phyloP scores from a whole-genome alignment of 257 asterid genomes.

The Galeopsis tetrahit region DNA sequence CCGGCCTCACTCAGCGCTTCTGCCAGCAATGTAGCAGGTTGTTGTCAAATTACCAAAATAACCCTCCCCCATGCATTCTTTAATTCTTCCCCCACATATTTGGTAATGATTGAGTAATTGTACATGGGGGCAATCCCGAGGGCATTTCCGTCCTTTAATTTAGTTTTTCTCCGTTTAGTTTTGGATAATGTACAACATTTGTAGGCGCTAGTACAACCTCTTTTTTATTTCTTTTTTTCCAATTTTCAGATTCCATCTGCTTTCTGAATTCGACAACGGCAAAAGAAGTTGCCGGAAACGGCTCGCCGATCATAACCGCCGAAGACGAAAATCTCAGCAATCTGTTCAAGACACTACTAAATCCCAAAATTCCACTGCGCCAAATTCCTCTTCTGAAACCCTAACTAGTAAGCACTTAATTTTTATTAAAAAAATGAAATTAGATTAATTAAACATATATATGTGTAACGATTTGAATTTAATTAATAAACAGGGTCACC shows the following conservation, averaged over 20 bases:
- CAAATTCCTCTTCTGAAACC: slow-evolving; percentile 61
- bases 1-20: slow-evolving; percentile 96
- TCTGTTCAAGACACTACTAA: slow-evolving; percentile 52
- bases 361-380: slow-evolving; percentile 42
- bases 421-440: no score
- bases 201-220: neutral
- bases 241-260: slow-evolving; percentile 76
- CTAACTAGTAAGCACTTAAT: slow-evolving; percentile 40
- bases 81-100: neutral
- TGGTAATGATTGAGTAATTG: slow-evolving; percentile 49
- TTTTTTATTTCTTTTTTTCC: neutral
- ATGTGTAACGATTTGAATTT: no score
- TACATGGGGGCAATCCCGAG: slow-evolving; percentile 79
- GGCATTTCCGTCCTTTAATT: slow-evolving; percentile 64
- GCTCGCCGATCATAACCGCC: slow-evolving; percentile 93
- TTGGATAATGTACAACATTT: slow-evolving; percentile 27
- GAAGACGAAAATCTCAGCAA: slow-evolving; percentile 82
- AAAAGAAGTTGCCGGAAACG: slow-evolving; percentile 96
- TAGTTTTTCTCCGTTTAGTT: slow-evolving; percentile 42
- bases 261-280: slow-evolving; percentile 91
- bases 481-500: slow-evolving; percentile 58
- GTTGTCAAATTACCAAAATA: slow-evolving; percentile 26
- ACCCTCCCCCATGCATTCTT: slow-evolving; percentile 45
- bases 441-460: no score
- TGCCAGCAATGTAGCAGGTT: slow-evolving; percentile 99